Percentiles rank a stretch among this genome's conserved stretches.
Conservation (phyloP, 176 grass and related monocot genomes). For the Lolium rigidum region DNA sequence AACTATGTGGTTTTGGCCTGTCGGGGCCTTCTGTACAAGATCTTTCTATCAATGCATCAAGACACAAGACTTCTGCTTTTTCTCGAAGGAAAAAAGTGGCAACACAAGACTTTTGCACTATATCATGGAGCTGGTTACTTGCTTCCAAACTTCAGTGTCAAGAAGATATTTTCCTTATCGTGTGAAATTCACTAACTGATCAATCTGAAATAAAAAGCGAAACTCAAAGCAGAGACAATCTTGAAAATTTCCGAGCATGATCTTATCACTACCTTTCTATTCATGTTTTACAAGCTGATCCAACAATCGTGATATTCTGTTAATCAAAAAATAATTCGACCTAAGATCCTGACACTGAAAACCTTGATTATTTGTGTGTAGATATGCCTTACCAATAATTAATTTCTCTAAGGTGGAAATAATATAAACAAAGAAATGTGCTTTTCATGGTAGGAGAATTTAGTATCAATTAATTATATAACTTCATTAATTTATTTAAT, state of each 20-base stretch:
- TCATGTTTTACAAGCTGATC: background rate
- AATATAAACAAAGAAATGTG: slow-evolving; percentile 5
- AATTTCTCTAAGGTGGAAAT: background rate
- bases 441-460: slow-evolving; percentile 26
- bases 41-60: no score
- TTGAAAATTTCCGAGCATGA: background rate
- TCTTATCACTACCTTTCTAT: slow-evolving; percentile 8
- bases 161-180: background rate
- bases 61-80: no score
- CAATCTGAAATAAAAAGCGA: background rate
- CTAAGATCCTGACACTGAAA: background rate
- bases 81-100: no score
- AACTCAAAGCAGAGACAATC: background rate
- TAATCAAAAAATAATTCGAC: slow-evolving; percentile 1
- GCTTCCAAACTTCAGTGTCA: background rate
- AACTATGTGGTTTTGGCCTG: no score
- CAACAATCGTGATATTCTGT: background rate
- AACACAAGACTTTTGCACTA: no score
- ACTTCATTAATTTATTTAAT: background rate
- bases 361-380: slow-evolving; percentile 2
- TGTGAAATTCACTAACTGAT: background rate
- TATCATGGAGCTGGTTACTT: no score
- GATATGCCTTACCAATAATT: background rate
- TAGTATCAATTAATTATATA: slow-evolving; percentile 3
- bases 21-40: no score